Conservation (phyloP, 495 filamentous ascomycete species). For the Aspergillus taichungensis region DNA sequence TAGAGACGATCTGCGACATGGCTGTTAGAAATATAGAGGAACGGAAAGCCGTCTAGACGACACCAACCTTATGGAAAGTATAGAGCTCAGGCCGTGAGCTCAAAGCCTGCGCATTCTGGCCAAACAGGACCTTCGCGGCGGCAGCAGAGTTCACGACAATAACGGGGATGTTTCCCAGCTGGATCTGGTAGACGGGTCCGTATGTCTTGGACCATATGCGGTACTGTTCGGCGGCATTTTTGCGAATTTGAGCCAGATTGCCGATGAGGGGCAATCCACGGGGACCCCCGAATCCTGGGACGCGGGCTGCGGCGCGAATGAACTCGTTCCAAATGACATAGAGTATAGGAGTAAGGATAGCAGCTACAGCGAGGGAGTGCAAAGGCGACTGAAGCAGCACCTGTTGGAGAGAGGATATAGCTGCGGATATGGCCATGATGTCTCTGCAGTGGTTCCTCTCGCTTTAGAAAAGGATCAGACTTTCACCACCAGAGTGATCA, state of each 20-base stretch:
- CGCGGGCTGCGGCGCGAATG: conserved; percentile 37
- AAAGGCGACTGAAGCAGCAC: conserved; percentile 15
- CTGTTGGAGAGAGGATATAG: conserved; percentile 18
- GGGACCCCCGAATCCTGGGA: conserved; percentile 46
- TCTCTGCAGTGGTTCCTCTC: neutral
- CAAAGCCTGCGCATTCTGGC: conserved; percentile 49
- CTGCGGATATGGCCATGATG: conserved; percentile 26
- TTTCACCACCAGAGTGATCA: neutral
- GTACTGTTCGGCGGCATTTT: conserved; percentile 53
- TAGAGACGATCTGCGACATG: conserved; percentile 45
- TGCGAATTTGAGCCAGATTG: conserved; percentile 51
- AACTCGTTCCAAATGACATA: conserved; percentile 48
- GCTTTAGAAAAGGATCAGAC: neutral
- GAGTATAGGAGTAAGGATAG: conserved; percentile 23
- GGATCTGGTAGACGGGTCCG: conserved; percentile 56
- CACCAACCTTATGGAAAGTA: conserved; percentile 54
- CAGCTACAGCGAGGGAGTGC: conserved; percentile 18
- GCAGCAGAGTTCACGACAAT: conserved; percentile 53
- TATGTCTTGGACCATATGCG: conserved; percentile 48
- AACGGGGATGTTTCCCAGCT: conserved; percentile 52
- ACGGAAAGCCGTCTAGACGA: neutral
- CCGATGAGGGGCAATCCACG: conserved; percentile 50
- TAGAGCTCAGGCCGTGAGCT: conserved; percentile 54
- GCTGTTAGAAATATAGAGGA: neutral
- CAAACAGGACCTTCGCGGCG: conserved; percentile 48